phyloP scores from a whole-genome alignment of 306 rosid species.

The Purshia tridentata region DNA sequence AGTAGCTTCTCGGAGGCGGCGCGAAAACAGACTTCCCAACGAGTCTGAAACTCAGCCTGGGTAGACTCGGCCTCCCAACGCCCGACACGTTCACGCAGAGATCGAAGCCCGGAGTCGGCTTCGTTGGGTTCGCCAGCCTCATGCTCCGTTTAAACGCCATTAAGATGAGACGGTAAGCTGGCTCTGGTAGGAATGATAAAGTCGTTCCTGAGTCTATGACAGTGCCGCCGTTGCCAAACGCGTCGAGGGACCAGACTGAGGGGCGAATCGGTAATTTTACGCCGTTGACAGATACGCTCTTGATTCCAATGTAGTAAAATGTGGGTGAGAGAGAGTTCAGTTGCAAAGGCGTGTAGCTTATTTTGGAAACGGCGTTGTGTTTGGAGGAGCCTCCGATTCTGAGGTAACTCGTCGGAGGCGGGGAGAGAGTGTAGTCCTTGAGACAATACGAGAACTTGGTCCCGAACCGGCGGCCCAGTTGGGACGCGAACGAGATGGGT shows the following conservation, averaged over 20 bases:
- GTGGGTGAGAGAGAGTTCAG: constrained; percentile 55
- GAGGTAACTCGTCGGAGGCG: constrained; percentile 69
- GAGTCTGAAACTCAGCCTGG: constrained; percentile 49
- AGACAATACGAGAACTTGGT: constrained; percentile 73
- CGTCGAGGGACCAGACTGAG: constrained; percentile 55
- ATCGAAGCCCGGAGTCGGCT: constrained; percentile 45
- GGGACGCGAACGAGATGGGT: constrained; percentile 64
- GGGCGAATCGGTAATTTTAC: constrained; percentile 39
- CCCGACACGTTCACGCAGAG: constrained; percentile 63
- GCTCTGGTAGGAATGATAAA: constrained; percentile 42
- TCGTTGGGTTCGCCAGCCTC: constrained; percentile 17
- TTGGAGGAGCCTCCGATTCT: constrained; percentile 52
- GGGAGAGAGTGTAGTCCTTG: constrained; percentile 66
- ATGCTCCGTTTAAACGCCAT: constrained; percentile 43
- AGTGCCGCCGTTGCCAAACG: constrained; percentile 67
- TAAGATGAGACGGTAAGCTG: constrained; percentile 49
- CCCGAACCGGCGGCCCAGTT: constrained; percentile 57
- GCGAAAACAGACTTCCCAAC: constrained; percentile 42
- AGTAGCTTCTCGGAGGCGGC: constrained; percentile 69
- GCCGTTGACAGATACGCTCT: constrained; percentile 41
- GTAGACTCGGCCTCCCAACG: constrained; percentile 35
- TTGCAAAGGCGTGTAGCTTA: constrained; percentile 53
- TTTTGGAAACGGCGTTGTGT: constrained; percentile 26
- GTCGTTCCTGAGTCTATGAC: constrained; percentile 82
- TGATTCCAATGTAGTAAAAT: constrained; percentile 59